Evolutionary conservation across 345 rosid species (phyloP).

Genomic region (Streptanthus diversifolius): DNA sequence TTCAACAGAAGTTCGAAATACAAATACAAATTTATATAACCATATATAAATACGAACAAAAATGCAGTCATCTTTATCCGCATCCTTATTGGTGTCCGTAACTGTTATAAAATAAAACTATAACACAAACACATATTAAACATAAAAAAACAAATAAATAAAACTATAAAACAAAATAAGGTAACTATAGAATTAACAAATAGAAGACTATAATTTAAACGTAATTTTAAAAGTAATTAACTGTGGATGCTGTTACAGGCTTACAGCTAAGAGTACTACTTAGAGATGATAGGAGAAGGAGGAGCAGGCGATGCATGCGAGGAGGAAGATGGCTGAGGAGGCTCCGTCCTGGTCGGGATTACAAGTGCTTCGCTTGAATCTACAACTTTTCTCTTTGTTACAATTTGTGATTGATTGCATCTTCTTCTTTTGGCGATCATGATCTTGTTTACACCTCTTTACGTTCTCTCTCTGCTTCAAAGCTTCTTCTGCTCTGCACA

Average conservation of each 20-base stretch:
- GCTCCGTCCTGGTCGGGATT: conserved; percentile 75
- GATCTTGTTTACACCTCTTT: conserved; percentile 27
- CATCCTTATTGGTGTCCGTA: background rate
- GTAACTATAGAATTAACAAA: conserved; percentile 6
- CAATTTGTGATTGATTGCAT: conserved; percentile 44
- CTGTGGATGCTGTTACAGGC: background rate
- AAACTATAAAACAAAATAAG: background rate
- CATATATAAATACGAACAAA: background rate
- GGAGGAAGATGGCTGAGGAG: conserved; percentile 84
- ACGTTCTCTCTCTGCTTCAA: conserved; percentile 41
- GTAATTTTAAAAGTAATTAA: background rate
- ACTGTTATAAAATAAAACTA: background rate
- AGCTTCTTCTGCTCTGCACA: conserved; percentile 52
- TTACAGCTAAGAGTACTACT: background rate
- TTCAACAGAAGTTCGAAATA: background rate
- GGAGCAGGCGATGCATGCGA: conserved; percentile 85
- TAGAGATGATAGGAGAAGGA: conserved; percentile 31
- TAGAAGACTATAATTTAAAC: background rate
- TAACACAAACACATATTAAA: background rate
- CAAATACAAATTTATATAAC: background rate
- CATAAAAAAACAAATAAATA: background rate
- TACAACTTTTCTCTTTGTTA: conserved; percentile 62
- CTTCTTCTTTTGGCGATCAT: conserved; percentile 34
- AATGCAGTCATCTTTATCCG: background rate
- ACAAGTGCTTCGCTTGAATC: conserved; percentile 81